Evolutionary conservation across 148 eudicot genomes (phyloP), one percentile per base, ranked within the genome.

Genomic region (Rhododendron mucronatum): DNA sequence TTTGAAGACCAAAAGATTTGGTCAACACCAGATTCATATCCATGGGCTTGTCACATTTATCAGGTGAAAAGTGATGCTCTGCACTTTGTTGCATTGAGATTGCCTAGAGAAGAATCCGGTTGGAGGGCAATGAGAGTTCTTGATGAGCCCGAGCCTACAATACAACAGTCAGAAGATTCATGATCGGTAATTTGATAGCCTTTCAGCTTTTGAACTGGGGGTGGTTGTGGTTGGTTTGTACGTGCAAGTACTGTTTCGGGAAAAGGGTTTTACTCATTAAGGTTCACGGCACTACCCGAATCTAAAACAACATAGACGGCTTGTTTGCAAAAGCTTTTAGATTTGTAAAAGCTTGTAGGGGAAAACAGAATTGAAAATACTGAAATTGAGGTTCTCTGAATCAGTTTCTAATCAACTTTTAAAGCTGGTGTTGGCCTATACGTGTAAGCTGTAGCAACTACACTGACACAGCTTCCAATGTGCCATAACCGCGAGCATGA

Each of bases 1-100:
- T 94, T 94, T 86, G 98, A 97, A 91, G 93, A 88, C 18, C 94
- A 90, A 85, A 92, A 94, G 89, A 89, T 97, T 26, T 97, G 99
- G 99, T 88, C 94, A 35, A 94, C 98, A 0, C 91, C 93, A 7
- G 96, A 92, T 78, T 89, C 98, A 14, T 97, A 94, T 89, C 99
- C 99, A 10, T 97, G 99, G 99, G 95, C 95, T 48, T 97, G 99
- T 86, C 95, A 95, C 87, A 90, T 95, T 23, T 95, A 97, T 84
- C 98, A 97, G 90, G 93, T 95, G 78, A 91, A 88, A 48, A 97
- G 99, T 39, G 92, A 90, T 30, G 96, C 99, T 77, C 96, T 95
- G 87, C 98, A 94, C 44, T 97, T 95, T 87, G 91, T 94, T 85
- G 98, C 98, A 7, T 86, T 97, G 74, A 91, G 99, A 80, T 95